Evolutionary conservation across 331 rosid genomes (phyloP), one percentile per base, ranked within the genome.

Genomic region (Rhamnella rubrinervis): DNA sequence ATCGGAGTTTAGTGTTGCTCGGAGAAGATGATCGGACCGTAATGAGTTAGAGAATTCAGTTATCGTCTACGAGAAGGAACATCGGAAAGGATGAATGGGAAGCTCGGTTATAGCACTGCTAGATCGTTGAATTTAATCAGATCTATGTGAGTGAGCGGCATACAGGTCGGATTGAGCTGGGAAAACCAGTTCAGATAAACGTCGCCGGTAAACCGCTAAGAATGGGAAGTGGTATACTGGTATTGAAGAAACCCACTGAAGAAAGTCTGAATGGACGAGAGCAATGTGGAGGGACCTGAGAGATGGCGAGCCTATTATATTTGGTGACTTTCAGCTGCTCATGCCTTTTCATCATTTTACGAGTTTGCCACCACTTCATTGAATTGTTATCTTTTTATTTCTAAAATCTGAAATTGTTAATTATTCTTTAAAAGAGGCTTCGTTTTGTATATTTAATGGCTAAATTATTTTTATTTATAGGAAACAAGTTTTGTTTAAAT

Each of bases 281-380:
- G 66, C 15, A 26, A 59, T 59, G 38, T 8, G 16, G 2, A 26
- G 57, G 11, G 65, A 20, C 12, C 15, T 26, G 13, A n/a, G 75
- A 6, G 64, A 52, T 19, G 72, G 52, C 49, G 74, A 59, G 46
- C 83, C 77, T 68, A 77, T 77, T 74, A 67, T n/a, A 68, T 69
- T 75, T 59, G 25, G 58, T 4, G 23, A 8, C 1, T 0, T 1
- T 14, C 71, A 73, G 7, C 39, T 31, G 70, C 23, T 81, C 71
- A 7, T 53, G 66, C 53, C 16, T 62, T 31, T 0, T 0, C 0
- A 0, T 9, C 0, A 7, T 12, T 66, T 86, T 66, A 86, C 90
- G 50, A 75, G 0, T 14, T 59, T 89, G 84, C 92, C 92, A 81
- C 71, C 37, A 1, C 8, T 14, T 0, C 19, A 11, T 1, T 1